A percentile compares a stretch with the other conserved stretches of the same genome.
These are phyloP conservation scores for Acacia confusa DNA, from an alignment of 306 rosid genomes.

Conservation along the genomic window DNA sequence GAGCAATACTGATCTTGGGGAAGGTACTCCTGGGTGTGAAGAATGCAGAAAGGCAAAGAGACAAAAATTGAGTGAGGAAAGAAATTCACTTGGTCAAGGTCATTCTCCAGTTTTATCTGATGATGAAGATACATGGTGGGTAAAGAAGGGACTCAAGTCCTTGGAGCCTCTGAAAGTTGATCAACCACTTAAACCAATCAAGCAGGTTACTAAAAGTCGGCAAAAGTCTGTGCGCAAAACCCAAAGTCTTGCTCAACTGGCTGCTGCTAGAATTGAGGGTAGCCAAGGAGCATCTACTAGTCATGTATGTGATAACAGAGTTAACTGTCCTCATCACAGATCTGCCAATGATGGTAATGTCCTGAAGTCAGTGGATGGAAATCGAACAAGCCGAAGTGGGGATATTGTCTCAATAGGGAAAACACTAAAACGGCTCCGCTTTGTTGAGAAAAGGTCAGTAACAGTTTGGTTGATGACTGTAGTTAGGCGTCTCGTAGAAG, in stretches of 20 bases:
- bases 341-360: conserved; percentile 63
- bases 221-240: conserved; percentile 74
- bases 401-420: conserved; percentile 75
- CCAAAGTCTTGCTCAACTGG: conserved; percentile 86
- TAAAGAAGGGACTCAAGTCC: conserved; percentile 73
- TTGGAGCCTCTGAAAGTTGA: conserved; percentile 68
- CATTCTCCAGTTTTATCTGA: conserved; percentile 60
- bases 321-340: conserved; percentile 89
- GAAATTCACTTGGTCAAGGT: conserved; percentile 56
- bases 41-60: conserved; percentile 88
- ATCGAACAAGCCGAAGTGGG: conserved; percentile 42
- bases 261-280: conserved; percentile 87
- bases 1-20: conserved; percentile 59
- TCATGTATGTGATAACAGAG: conserved; percentile 82
- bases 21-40: conserved; percentile 90
- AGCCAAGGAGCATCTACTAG: conserved; percentile 99
- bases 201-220: conserved; percentile 76
- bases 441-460: conserved; percentile 71
- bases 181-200: conserved; percentile 59
- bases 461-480: conserved; percentile 66
- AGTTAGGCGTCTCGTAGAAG: conserved; percentile 71
- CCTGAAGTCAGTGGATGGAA: conserved; percentile 50
- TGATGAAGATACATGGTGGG: conserved; percentile 90
- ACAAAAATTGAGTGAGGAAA: conserved; percentile 75
- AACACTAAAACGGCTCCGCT: conserved; percentile 59